A percentile compares a stretch with the other conserved stretches of the same genome.
Conservation (phyloP, 805 yeast species). For the Alloascoidea hylecoeti region DNA sequence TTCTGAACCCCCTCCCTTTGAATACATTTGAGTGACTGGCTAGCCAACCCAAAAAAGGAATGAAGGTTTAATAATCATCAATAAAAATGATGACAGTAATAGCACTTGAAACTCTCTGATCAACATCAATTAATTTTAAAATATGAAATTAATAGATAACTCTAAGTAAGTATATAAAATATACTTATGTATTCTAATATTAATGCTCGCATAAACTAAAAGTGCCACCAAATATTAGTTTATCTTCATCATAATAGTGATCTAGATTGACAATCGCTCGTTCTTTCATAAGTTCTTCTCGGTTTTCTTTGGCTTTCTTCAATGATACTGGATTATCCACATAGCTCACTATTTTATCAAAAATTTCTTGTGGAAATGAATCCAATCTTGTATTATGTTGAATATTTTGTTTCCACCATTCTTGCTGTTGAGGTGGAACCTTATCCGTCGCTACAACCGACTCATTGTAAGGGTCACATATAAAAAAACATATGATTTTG, state of each 20-base stretch:
- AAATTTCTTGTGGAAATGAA: constrained; percentile 6
- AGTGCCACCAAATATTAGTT: constrained; percentile 9
- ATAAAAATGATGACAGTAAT: too few relatives aligned
- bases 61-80: too few relatives aligned
- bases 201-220: constrained; percentile 23
- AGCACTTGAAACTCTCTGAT: too few relatives aligned
- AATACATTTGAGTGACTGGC: too few relatives aligned
- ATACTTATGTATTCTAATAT: too few relatives aligned
- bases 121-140: too few relatives aligned
- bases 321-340: constrained; percentile 11
- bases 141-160: too few relatives aligned
- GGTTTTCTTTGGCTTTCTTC: constrained; percentile 15
- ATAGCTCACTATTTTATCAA: constrained; percentile 1
- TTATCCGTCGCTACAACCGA: constrained; percentile 15
- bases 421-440: constrained; percentile 24
- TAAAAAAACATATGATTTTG: constrained; percentile 24
- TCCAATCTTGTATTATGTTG: constrained; percentile 2
- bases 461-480: constrained; percentile 22
- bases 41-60: too few relatives aligned
- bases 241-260: constrained; percentile 9
- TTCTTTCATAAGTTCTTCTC: constrained; percentile 21
- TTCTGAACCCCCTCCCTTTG: too few relatives aligned
- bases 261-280: constrained; percentile 10
- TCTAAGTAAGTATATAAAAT: too few relatives aligned
- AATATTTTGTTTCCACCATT: constrained; percentile 17